Percentiles rank a stretch among this genome's conserved stretches.
Evolutionary conservation across 148 eudicot genomes (phyloP).

Genomic region (Silene latifolia): DNA sequence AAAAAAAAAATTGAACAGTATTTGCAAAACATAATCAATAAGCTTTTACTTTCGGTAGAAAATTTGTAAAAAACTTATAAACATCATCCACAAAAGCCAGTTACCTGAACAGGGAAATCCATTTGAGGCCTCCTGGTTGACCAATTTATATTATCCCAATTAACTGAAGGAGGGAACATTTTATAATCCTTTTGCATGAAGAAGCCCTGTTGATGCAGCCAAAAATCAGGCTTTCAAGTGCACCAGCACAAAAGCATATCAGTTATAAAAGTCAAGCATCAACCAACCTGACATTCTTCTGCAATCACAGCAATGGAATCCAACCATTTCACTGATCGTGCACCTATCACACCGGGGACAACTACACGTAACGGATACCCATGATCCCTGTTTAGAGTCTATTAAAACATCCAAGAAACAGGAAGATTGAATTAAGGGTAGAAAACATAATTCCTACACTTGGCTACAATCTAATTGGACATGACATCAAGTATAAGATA

Average conservation of each 20-base stretch:
- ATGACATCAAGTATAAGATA: background rate
- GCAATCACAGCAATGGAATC: slow-evolving; percentile 74
- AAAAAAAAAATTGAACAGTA: background rate
- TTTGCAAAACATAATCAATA: background rate
- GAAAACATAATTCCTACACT: background rate
- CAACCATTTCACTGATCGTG: slow-evolving; percentile 97
- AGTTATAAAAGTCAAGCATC: slow-evolving; percentile 7
- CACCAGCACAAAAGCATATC: background rate
- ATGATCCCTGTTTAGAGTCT: slow-evolving; percentile 95
- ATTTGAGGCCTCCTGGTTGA: slow-evolving; percentile 83
- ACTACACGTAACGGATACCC: slow-evolving; percentile 89
- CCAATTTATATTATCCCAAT: slow-evolving; percentile 94
- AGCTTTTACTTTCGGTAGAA: background rate
- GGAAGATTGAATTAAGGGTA: slow-evolving; percentile 8
- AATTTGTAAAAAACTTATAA: background rate
- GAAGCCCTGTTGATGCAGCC: slow-evolving; percentile 60
- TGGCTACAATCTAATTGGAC: background rate
- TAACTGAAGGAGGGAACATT: slow-evolving; percentile 92
- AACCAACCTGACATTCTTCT: slow-evolving; percentile 80
- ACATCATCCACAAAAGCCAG: background rate
- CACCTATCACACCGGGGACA: slow-evolving; percentile 98
- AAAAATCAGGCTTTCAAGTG: slow-evolving; percentile 10
- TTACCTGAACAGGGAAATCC: slow-evolving; percentile 97
- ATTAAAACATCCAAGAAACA: slow-evolving; percentile 20
- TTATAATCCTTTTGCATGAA: slow-evolving; percentile 96